phyloP scores from a whole-genome alignment of 768 basidiomycete species.

The Psilocybe tampanensis region DNA sequence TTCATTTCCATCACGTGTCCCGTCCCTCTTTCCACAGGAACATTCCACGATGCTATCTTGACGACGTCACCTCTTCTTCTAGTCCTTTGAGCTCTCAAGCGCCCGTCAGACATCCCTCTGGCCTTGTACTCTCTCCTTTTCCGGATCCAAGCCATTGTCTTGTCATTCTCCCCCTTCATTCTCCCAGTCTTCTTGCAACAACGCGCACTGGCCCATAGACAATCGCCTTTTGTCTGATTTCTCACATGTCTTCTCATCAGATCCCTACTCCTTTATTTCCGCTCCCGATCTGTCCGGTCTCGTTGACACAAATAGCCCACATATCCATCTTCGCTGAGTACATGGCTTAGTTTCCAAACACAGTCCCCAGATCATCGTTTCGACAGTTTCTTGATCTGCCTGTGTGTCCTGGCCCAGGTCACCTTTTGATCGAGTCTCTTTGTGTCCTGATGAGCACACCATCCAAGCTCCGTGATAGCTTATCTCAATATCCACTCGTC shows the following conservation, averaged over 20 bases:
- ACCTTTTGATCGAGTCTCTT: background rate
- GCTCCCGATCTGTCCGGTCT: conserved; percentile 3
- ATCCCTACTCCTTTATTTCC: background rate
- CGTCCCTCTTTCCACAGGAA: conserved; percentile 24
- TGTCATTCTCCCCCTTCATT: background rate
- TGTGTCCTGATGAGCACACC: background rate
- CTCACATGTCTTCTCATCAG: conserved; percentile 1
- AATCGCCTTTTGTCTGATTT: background rate
- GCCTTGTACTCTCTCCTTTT: background rate
- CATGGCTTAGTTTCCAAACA: background rate
- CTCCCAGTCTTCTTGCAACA: background rate
- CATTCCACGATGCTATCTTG: conserved; percentile 26
- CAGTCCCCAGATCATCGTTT: background rate
- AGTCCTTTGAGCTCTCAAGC: background rate
- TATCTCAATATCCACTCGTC: background rate
- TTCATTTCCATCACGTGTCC: conserved; percentile 31
- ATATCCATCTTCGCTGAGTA: background rate
- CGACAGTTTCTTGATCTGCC: background rate
- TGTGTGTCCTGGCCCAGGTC: background rate
- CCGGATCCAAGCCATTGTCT: too few relatives aligned
- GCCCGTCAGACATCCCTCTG: background rate
- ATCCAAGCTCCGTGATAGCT: background rate
- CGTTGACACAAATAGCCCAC: background rate
- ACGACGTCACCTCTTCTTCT: conserved; percentile 21
- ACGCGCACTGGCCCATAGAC: background rate